Percentiles rank a stretch among this genome's conserved stretches.
These are phyloP conservation scores for Stephanodiscus triporus DNA, from an alignment of 108 stramenopile genomes.

Conservation along the genomic window DNA sequence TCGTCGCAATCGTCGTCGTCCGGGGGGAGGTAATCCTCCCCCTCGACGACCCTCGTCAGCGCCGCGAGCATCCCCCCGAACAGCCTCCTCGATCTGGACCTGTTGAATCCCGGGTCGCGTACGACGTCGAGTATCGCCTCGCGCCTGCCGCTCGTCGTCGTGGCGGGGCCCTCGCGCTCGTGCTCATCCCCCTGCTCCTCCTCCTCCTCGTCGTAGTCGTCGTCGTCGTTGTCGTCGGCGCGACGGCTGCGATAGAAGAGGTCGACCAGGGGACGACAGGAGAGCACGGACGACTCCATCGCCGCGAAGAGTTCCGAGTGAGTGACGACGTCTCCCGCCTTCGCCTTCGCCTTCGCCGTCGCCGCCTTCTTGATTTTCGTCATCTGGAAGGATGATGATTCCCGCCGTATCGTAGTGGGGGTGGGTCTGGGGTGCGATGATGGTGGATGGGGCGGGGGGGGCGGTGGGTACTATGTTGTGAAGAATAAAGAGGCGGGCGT, in stretches of 20 bases:
- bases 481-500: no score
- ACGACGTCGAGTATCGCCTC: slow-evolving; percentile 21
- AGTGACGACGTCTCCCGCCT: neutral
- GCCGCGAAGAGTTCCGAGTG: slow-evolving; percentile 11
- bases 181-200: no score
- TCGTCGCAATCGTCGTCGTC: slow-evolving; percentile 13
- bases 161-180: no score
- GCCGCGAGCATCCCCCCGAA: slow-evolving; percentile 28
- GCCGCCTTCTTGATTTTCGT: no score
- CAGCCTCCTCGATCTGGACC: slow-evolving; percentile 18
- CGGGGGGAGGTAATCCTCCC: slow-evolving; percentile 22
- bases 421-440: no score
- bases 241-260: neutral
- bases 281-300: slow-evolving; percentile 10
- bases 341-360: neutral
- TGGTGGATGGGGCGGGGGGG: no score
- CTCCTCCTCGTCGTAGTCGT: neutral
- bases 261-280: slow-evolving; percentile 12
- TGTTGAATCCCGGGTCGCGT: slow-evolving; percentile 26
- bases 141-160: slow-evolving; percentile 8
- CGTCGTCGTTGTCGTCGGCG: neutral
- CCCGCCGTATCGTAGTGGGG: no score
- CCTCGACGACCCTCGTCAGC: slow-evolving; percentile 20
- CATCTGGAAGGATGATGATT: no score
- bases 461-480: no score